phyloP scores from a whole-genome alignment of 768 basidiomycete genomes.

The Psilocybe cubensis region DNA sequence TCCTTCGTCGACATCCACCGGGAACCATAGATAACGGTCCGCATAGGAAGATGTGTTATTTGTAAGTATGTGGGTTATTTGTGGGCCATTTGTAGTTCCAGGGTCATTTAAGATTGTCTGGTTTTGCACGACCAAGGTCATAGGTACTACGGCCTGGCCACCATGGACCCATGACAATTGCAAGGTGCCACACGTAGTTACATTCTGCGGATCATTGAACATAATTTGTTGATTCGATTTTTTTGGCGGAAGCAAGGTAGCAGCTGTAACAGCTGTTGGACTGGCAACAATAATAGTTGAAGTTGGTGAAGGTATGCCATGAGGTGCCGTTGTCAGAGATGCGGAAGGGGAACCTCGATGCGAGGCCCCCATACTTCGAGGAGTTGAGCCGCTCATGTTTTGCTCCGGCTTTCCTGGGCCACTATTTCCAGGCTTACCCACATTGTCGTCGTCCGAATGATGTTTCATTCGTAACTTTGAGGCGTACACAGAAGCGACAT shows the following conservation, averaged over 20 bases:
- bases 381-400: not conserved
- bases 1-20: conserved; percentile 36
- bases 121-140: conserved; percentile 22
- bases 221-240: conserved; percentile 14
- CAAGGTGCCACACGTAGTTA: conserved; percentile 29
- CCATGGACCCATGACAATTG: conserved; percentile 29
- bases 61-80: conserved; percentile 25
- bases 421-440: not conserved
- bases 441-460: not conserved
- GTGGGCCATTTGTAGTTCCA: conserved; percentile 12
- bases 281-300: not conserved
- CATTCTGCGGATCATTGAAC: conserved; percentile 27
- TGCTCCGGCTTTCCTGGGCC: not conserved
- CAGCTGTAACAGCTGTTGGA: not conserved
- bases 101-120: not conserved
- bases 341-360: not conserved
- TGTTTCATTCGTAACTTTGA: not conserved
- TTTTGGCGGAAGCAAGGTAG: not conserved
- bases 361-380: not conserved
- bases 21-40: conserved; percentile 27
- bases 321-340: not conserved
- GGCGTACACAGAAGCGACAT: not conserved
- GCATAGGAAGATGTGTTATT: conserved; percentile 26
- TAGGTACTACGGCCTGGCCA: conserved; percentile 10
- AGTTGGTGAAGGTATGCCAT: not conserved